phyloP scores from a whole-genome alignment of 2,329 filamentous ascomycete species.

The Pestalotiopsis sp. region DNA sequence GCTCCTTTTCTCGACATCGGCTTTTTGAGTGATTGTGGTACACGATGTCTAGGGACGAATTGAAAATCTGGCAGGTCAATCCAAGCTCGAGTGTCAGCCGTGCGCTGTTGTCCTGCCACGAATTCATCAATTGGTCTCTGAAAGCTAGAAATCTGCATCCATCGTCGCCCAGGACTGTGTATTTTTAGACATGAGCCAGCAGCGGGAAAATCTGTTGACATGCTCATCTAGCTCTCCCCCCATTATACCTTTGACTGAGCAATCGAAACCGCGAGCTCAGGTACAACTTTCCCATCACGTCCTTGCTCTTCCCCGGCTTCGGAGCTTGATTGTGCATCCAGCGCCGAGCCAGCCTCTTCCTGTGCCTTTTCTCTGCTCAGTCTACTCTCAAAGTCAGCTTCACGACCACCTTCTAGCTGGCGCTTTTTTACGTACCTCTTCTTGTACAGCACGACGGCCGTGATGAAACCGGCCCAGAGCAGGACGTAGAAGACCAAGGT shows the following conservation, averaged over 20 bases:
- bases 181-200: too few relatives aligned
- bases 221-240: too few relatives aligned
- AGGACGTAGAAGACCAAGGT: constrained; percentile 47
- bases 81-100: too few relatives aligned
- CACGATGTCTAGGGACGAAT: too few relatives aligned
- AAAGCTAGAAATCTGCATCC: too few relatives aligned
- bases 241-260: constrained; percentile 3
- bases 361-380: neutral
- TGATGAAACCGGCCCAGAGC: constrained; percentile 43
- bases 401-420: neutral
- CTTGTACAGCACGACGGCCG: constrained; percentile 37
- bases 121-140: too few relatives aligned
- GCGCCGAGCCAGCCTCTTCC: neutral
- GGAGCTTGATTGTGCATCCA: neutral
- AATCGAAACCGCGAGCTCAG: neutral
- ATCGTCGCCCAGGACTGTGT: too few relatives aligned
- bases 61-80: too few relatives aligned
- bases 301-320: neutral
- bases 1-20: neutral
- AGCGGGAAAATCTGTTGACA: too few relatives aligned
- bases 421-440: constrained; percentile 20
- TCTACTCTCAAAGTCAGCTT: neutral
- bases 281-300: constrained; percentile 1
- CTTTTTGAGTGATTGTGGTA: too few relatives aligned
- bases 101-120: neutral